Base-by-base conservation (phyloP, 306 rosid genomes). In the Cercis canadensis region DNA sequence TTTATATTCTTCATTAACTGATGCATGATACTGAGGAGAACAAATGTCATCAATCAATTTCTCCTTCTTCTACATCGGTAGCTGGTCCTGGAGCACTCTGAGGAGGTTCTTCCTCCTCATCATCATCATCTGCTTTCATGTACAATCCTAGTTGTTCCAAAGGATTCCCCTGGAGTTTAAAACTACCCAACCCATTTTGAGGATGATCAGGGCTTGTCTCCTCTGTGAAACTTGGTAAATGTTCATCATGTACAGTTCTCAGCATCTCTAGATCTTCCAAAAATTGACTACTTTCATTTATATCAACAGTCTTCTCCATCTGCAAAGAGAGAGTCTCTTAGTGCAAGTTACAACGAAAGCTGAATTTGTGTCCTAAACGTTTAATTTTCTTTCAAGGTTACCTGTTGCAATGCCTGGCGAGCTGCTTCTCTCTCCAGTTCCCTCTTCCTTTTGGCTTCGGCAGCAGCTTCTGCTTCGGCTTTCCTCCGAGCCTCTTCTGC, bases 361-460 rank as follows among this genome's bases (percentile, higher is more conserved):
- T 54, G 17, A 45, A 44, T 4, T 45, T 66, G 43, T 57, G 71
- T 65, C 52, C 46, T 13, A 59, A 64, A 19, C 29, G 40, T 32
- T n/a, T 37, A 16, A 51, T 13, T 14, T 40, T 44, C 13, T 31
- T 62, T 34, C 50, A 6, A 19, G 37, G 11, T 70, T 78, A 93
- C 98, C 96, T 81, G 78, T 75, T 82, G 92, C 86, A 93, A 85
- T 36, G 96, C 96, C 72, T 79, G 87, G 12, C 98, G 98, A 1
- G 97, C 97, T 36, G 98, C 97, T 88, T 88, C 98, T 72, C 98
- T 93, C 80, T 88, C 97, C 54, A 71, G 69, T 70, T 93, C 97
- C 80, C 97, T 85, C 83, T 81, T 79, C 81, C 85, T 86, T 81
- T 74, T 90, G 33, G 90, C 90, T 86, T 87, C 94, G 7, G 88